Base-by-base conservation (phyloP, 164 flowering plant species). In the Aristolochia fimbriata region DNA sequence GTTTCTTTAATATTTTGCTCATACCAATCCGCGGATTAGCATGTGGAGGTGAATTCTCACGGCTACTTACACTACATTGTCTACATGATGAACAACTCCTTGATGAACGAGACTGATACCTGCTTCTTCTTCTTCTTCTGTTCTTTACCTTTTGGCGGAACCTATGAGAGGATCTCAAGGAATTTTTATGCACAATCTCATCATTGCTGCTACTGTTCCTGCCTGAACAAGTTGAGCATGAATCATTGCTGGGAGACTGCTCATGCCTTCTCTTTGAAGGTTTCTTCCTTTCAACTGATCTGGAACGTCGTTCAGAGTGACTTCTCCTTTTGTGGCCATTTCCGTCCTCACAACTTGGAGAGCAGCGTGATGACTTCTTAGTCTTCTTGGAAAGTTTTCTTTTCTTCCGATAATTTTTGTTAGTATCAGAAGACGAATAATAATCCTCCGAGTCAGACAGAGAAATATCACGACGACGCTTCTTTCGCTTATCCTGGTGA, bases 21-120 rank as follows among this genome's bases (percentile, higher is more conserved):
- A 78, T 67, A 55, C 70, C 64, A 60, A 82, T 74, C 63, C 87
- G 79, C 11, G 96, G 87, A 64, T 64, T 78, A 59, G 83, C 67
- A 53, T 87, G 74, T 71, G 71, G 77, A 0, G 79, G 56, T 49
- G 62, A 64, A 58, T 62, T 70, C 71, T 69, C 81, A 69, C 63
- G 56, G 58, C 62, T 60, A 67, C 64, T 31, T 21, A 45, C 53
- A 30, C 67, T 65, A 57, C 55, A 17, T 46, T 64, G 52, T 64
- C 85, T 71, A 59, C 65, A 49, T 0, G 79, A 64, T 33, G 85
- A 79, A 68, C 45, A 56, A 61, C 87, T 76, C 64, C 76, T 73
- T 14, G 24, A 37, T 16, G 62, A 50, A 6, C 45, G 55, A 22
- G 83, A 75, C 69, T 78, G 71, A 62, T 56, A 51, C 67, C 74